Conservation (phyloP, 176 grass and related monocot species). For the Coix lacrymajobi region DNA sequence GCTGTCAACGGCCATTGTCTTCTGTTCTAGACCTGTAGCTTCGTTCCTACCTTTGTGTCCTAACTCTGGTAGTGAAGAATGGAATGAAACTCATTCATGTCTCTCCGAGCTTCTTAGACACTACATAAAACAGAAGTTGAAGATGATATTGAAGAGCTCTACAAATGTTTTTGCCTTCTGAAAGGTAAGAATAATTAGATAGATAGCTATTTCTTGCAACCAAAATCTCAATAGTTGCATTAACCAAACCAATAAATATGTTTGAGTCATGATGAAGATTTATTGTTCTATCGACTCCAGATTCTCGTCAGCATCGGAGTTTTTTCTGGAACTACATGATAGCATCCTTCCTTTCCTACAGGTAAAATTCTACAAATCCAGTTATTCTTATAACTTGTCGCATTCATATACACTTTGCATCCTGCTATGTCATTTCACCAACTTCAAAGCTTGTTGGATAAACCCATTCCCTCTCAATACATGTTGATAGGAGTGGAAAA, state of each 20-base stretch:
- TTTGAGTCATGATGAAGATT: not conserved
- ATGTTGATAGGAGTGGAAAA: not conserved
- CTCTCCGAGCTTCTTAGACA: slow-evolving; percentile 48
- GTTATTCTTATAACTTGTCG: not conserved
- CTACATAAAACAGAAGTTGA: slow-evolving; percentile 71
- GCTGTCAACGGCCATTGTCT: slow-evolving; percentile 40
- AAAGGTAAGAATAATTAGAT: slow-evolving; percentile 57
- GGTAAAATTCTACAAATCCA: slow-evolving; percentile 28
- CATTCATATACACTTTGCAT: not conserved
- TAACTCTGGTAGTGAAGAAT: slow-evolving; percentile 46
- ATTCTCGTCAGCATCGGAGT: slow-evolving; percentile 38
- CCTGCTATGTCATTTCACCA: not conserved
- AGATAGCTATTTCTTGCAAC: not conserved
- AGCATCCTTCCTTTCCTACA: slow-evolving; percentile 44
- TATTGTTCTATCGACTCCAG: slow-evolving; percentile 3
- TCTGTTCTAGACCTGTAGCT: slow-evolving; percentile 45
- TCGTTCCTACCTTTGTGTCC: slow-evolving; percentile 36
- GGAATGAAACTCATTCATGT: slow-evolving; percentile 31
- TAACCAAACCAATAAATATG: not conserved
- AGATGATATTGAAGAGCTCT: slow-evolving; percentile 86
- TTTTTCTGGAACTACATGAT: slow-evolving; percentile 38
- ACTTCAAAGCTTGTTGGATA: not conserved
- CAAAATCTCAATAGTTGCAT: not conserved
- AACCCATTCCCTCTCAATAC: not conserved
- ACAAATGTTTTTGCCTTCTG: slow-evolving; percentile 84